A percentile compares a stretch with the other conserved stretches of the same genome.
phyloP scores from a whole-genome alignment of 345 rosid species.

The Brassica nigra region DNA sequence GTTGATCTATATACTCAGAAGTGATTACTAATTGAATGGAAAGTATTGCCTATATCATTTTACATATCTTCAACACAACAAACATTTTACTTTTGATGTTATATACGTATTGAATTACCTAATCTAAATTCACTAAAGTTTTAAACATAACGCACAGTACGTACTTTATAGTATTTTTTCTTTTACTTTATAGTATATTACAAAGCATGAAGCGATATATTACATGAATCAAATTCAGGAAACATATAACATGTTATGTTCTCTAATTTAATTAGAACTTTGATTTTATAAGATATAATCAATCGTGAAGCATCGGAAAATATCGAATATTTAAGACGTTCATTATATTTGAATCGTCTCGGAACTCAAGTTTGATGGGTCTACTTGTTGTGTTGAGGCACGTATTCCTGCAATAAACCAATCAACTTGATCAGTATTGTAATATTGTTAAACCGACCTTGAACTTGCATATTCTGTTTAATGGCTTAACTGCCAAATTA shows the following conservation, averaged over 20 bases:
- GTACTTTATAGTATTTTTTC: background rate
- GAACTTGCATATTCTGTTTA: background rate
- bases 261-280: background rate
- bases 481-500: background rate
- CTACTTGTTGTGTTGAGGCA: conserved; percentile 42
- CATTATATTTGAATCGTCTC: background rate
- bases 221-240: background rate
- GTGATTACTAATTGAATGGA: too few relatives aligned
- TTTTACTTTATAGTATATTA: background rate
- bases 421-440: background rate
- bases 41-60: too few relatives aligned
- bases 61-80: background rate
- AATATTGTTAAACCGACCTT: background rate
- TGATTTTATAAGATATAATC: background rate
- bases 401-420: conserved; percentile 48
- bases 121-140: background rate
- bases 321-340: background rate
- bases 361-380: conserved; percentile 33
- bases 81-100: background rate
- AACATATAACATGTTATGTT: background rate
- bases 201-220: background rate
- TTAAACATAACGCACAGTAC: background rate
- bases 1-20: too few relatives aligned
- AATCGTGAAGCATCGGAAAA: background rate
- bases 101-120: too few relatives aligned